Evolutionary conservation across 179 eudicot genomes (phyloP).

Genomic region (Nepenthes alata): DNA sequence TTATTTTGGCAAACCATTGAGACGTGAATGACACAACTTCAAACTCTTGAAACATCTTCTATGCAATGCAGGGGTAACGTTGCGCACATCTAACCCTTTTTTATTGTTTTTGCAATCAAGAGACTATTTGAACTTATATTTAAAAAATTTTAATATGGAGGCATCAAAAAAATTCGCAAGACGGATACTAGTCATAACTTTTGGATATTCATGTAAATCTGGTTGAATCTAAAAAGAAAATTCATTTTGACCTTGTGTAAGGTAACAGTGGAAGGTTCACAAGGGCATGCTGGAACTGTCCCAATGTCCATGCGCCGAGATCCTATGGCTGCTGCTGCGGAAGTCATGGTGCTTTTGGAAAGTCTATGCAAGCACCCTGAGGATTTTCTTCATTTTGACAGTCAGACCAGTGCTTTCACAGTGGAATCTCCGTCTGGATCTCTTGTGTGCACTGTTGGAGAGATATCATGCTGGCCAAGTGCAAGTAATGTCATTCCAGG

Average conservation of each 20-base stretch:
- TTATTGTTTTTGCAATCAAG: too few relatives aligned
- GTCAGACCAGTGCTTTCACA: conserved; percentile 36
- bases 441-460: conserved; percentile 97
- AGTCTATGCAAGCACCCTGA: conserved; percentile 67
- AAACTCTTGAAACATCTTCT: too few relatives aligned
- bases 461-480: conserved; percentile 93
- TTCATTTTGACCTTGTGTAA: conserved; percentile 14
- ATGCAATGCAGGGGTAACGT: too few relatives aligned
- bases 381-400: conserved; percentile 51
- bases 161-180: too few relatives aligned
- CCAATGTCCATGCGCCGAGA: conserved; percentile 96
- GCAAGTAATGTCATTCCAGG: conserved; percentile 99
- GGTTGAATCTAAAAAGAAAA: too few relatives aligned
- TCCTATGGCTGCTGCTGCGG: conserved; percentile 97
- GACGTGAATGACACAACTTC: too few relatives aligned
- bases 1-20: too few relatives aligned
- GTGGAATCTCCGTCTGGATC: conserved; percentile 66
- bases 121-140: too few relatives aligned
- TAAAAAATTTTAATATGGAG: too few relatives aligned
- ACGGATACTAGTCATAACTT: too few relatives aligned
- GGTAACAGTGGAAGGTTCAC: conserved; percentile 91
- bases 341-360: conserved; percentile 69
- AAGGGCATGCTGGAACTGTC: conserved; percentile 98
- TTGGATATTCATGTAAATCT: too few relatives aligned
- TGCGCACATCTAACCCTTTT: not conserved